phyloP scores from a whole-genome alignment of 2,329 filamentous ascomycete genomes.

The Colletotrichum zoysiae region DNA sequence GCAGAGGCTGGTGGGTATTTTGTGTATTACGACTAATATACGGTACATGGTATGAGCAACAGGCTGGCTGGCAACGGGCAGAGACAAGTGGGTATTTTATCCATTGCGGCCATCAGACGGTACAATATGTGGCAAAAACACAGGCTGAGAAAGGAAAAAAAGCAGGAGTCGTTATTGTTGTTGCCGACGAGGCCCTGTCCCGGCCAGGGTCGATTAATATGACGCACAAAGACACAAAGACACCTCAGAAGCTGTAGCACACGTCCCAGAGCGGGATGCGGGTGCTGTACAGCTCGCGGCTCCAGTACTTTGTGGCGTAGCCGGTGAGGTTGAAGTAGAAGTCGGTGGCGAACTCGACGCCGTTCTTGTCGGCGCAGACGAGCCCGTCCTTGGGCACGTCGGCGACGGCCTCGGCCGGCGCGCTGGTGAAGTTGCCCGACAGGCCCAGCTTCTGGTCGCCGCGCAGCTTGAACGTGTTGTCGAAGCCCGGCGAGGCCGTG shows the following conservation, averaged over 20 bases:
- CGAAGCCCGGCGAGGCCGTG: conserved; percentile 52
- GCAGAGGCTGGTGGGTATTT: too few relatives aligned
- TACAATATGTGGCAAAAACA: not conserved
- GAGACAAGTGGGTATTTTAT: too few relatives aligned
- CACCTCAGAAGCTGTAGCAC: conserved; percentile 37
- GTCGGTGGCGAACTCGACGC: conserved; percentile 45
- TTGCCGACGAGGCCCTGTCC: not conserved
- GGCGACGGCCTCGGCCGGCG: conserved; percentile 16
- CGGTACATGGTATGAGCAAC: not conserved
- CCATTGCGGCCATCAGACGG: not conserved
- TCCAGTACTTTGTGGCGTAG: conserved; percentile 48
- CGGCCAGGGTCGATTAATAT: not conserved
- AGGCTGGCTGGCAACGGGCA: not conserved
- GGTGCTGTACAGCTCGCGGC: conserved; percentile 43
- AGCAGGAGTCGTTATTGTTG: not conserved
- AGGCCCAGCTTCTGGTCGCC: conserved; percentile 45
- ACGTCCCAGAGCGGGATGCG: conserved; percentile 39
- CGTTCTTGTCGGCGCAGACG: conserved; percentile 45
- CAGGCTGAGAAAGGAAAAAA: not conserved
- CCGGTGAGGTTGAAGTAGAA: conserved; percentile 47
- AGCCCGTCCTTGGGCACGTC: conserved; percentile 40
- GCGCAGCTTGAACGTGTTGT: conserved; percentile 51
- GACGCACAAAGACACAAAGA: too few relatives aligned
- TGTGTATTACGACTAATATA: not conserved
- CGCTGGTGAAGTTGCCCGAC: conserved; percentile 29